Conservation (phyloP, 2,329 filamentous ascomycete genomes). For the Pestalotiopsis sp. region DNA sequence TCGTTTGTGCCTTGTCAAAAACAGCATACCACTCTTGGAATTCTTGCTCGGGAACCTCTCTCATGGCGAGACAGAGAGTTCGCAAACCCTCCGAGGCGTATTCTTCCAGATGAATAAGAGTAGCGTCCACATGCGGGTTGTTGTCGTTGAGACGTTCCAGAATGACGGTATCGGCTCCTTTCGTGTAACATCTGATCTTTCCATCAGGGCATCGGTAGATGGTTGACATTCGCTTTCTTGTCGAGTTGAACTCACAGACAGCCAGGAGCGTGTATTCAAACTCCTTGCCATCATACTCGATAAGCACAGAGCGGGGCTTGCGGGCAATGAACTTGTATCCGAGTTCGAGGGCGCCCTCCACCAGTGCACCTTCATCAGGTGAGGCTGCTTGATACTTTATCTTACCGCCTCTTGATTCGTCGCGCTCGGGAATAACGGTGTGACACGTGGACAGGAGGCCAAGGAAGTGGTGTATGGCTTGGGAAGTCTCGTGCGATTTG, state of each 20-base stretch:
- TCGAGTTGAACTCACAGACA: slow-evolving; percentile 99
- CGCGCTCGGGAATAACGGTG: slow-evolving; percentile 92
- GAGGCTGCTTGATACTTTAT: slow-evolving; percentile 99
- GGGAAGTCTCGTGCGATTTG: slow-evolving; percentile 50
- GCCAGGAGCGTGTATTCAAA: slow-evolving; percentile 87
- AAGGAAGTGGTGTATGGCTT: slow-evolving; percentile 76
- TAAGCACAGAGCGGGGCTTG: slow-evolving; percentile 85
- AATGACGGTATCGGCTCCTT: slow-evolving; percentile 97
- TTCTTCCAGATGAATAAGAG: slow-evolving; percentile 93
- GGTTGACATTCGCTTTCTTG: slow-evolving; percentile 94
- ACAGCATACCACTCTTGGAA: slow-evolving; percentile 85
- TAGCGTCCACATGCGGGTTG: slow-evolving; percentile 86
- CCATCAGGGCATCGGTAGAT: slow-evolving; percentile 97
- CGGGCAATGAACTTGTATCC: slow-evolving; percentile 90
- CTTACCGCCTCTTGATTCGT: slow-evolving; percentile 71
- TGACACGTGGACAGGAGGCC: slow-evolving; percentile 87
- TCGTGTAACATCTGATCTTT: slow-evolving; percentile 90
- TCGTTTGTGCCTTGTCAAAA: slow-evolving; percentile 85
- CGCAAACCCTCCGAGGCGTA: slow-evolving; percentile 95
- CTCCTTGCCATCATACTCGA: slow-evolving; percentile 71
- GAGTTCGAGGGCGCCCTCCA: slow-evolving; percentile 81
- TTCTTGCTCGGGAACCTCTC: slow-evolving; percentile 87
- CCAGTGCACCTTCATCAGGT: slow-evolving; percentile 94
- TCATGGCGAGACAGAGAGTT: slow-evolving; percentile 92
- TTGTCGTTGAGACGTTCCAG: slow-evolving; percentile 82